Evolutionary conservation across 2,329 filamentous ascomycete genomes (phyloP), one percentile per base, ranked within the genome.

Genomic region (Camptophora hylomeconis): DNA sequence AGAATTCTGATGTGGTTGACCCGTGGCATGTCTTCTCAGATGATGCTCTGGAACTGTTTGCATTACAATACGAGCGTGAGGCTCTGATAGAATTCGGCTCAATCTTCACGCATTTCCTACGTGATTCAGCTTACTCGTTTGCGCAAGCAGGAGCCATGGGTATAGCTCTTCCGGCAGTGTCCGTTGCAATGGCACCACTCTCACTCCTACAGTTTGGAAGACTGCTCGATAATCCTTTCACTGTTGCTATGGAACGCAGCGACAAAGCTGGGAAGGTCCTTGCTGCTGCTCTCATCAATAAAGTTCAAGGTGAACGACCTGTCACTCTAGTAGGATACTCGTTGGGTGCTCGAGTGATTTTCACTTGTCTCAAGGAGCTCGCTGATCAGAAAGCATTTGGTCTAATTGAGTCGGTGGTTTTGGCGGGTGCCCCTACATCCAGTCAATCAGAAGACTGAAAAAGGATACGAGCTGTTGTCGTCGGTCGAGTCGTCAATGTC

Each of bases 401-500:
- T 0, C 57, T 87, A 1, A 56, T 89, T 13, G 80, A 87, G 43
- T 74, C 68, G 10, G 80, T 77, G 3, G 72, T 86, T 3, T 57
- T 89, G 3, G 73, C 87, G 18, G 81, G 81, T 3, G 64, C 78
- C 0, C 79, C 81, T 0, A 67, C 75, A 0, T 79, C 80, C 0
- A 75, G 70, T 0, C 67, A 72, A 15, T 52, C 67, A 0, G 60
- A 61, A 1, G 72, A 79, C 40, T 87, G 81, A 80, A 63, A 72
- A 17, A 62, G 67, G 20, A 69, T 84, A 41, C 68, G 79, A 13
- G 67, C 66, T 15, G 77, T 83, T 1, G 79, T 84, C 0, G 67
- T 74, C 0, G 80, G 80, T 2, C 67, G 74, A 33, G 63, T 87
- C 5, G 75, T 84, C 41, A 87, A 87, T 41, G 78, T 83, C 8